Evolutionary conservation across 768 basidiomycete genomes (phyloP).

Genomic region (Favolaschia claudopus): DNA sequence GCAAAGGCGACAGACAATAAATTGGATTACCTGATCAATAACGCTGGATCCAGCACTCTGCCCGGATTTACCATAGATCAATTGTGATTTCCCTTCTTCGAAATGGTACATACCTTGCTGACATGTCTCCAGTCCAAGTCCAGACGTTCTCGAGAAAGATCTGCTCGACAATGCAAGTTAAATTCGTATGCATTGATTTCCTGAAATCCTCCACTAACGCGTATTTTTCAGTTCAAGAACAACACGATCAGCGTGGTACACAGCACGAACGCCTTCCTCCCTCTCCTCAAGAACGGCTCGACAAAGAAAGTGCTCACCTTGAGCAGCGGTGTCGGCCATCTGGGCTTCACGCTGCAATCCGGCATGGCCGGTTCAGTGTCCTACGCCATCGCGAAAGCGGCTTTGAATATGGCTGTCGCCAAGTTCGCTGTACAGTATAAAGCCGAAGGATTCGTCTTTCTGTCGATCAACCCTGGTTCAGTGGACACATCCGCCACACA

Average conservation of each 20-base stretch:
- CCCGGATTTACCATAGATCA: not conserved
- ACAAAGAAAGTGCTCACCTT: not conserved
- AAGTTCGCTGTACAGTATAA: no score
- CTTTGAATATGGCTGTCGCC: no score
- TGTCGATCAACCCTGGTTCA: no score
- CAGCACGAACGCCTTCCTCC: constrained; percentile 10
- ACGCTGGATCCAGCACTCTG: not conserved
- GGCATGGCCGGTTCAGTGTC: no score
- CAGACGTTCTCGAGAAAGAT: constrained; percentile 4
- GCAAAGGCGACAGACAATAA: not conserved
- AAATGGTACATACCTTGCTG: not conserved
- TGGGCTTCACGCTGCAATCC: no score
- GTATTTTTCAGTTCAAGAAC: no score
- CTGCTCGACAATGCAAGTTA: constrained; percentile 3
- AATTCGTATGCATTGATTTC: no score
- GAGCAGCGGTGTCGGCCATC: no score
- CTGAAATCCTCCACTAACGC: not conserved
- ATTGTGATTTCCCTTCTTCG: not conserved
- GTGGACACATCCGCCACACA: no score
- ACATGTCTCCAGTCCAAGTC: not conserved
- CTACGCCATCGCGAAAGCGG: no score
- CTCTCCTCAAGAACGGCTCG: constrained; percentile 2
- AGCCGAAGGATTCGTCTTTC: no score
- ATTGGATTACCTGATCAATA: constrained; percentile 9
- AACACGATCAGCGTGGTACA: constrained; percentile 8